Base-by-base conservation (phyloP, 352 stramenopile species). In the Peronospora farinosa region DNA sequence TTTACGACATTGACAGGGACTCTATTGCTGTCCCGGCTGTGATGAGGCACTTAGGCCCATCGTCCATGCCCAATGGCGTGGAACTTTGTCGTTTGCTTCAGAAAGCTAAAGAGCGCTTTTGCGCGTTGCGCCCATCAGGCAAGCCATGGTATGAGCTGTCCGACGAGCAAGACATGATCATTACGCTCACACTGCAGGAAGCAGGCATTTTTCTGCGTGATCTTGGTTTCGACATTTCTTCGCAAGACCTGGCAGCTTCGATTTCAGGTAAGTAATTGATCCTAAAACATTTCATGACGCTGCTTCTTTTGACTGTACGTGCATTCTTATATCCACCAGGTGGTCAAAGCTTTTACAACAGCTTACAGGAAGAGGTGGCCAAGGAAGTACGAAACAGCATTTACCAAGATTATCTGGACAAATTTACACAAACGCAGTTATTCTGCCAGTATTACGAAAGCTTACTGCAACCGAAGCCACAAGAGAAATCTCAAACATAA, bases 361-460 rank as follows among this genome's bases (percentile, higher is more conserved):
- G 67, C 2, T 57, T 91, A 30, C 82, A 91, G 50, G 76, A 93
- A 52, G 69, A 91, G 36, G 68, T 93, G 23, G 65, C 66, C 4
- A 74, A 74, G 19, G 78, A 85, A 39, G 68, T 86, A 5, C 68
- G 71, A n/a, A 80, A 83, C 46, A 90, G 79, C 60, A 54, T 65
- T 15, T 86, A 79, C 53, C 72, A 82, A 45, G 64, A 78, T 23
- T 93, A 86, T 48, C 40, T 89, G 38, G 72, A 88, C 25, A 79
- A 89, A 51, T 91, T 93, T 37, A 86, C 73, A 15, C 79, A 93
- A 60, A 93, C 82, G 41, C 82, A 93, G 41, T 51, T 93, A 41
- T 93, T 93, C 45, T 93, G 78, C 44, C 74, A 90, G 58, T 93
- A 90, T 54, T 91, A 84, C 53, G 82, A 93, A 60, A 81, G 69